These are phyloP conservation scores for Kluyveromyces marxianus DNA, from an alignment of 1,139 yeast species.

Conservation along the genomic window DNA sequence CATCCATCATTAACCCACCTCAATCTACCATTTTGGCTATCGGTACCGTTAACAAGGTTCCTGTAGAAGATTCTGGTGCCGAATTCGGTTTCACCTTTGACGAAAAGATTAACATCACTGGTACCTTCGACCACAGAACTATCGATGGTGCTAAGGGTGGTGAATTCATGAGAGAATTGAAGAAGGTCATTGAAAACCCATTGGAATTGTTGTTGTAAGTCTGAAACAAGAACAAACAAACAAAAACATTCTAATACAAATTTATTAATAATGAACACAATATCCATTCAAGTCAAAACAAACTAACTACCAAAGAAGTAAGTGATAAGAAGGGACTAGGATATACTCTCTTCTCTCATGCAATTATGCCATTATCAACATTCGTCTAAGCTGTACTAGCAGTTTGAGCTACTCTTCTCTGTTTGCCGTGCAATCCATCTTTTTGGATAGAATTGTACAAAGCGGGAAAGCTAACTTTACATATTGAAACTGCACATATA, in stretches of 20 bases:
- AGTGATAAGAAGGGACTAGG: too few relatives aligned
- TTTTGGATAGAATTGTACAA: too few relatives aligned
- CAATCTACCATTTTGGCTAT: constrained; percentile 90
- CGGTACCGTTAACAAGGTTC: constrained; percentile 88
- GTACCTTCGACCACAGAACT: constrained; percentile 96
- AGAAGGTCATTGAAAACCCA: constrained; percentile 90
- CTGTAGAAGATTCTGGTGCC: constrained; percentile 85
- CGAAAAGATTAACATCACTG: constrained; percentile 84
- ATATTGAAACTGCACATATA: too few relatives aligned
- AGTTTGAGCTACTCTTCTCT: too few relatives aligned
- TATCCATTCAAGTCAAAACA: too few relatives aligned
- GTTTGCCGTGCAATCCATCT: too few relatives aligned
- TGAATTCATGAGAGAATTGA: constrained; percentile 89
- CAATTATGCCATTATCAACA: too few relatives aligned
- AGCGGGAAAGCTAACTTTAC: too few relatives aligned
- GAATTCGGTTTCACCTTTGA: constrained; percentile 91
- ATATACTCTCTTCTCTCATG: too few relatives aligned
- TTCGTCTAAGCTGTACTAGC: not conserved
- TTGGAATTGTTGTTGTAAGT: constrained; percentile 75
- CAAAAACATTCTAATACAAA: not conserved
- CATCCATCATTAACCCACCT: constrained; percentile 97
- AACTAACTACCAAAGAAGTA: too few relatives aligned
- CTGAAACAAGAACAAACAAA: not conserved
- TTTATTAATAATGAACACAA: not conserved
- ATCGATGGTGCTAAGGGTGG: constrained; percentile 98